Base-by-base conservation (phyloP, 2,329 filamentous ascomycete genomes). In the Monilinia polystroma region DNA sequence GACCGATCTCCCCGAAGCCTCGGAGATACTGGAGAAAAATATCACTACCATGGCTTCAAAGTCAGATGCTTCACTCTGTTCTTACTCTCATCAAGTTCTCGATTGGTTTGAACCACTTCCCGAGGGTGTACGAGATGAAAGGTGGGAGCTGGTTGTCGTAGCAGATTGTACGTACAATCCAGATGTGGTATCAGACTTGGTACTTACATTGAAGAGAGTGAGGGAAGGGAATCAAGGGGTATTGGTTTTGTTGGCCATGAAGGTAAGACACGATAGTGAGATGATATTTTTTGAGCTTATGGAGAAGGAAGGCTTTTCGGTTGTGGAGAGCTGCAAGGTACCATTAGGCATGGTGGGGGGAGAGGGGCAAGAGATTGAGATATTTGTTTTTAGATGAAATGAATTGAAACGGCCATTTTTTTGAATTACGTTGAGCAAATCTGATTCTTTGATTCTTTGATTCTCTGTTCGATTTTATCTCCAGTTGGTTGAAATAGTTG, bases 101-200 rank as follows among this genome's bases (percentile, higher is more conserved):
- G 85, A 90, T 74, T 92, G 89, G 89, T 82, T 86, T n/a, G 75
- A 80, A 18, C 75, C 80, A 4, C 76, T 87, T 8, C 70, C 62
- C 0, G 47, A 57, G n/a, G 57, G 81, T 14, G 73, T 72, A 29
- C 43, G 35, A 32, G 70, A 72, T 32, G 73, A 73, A 49, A 72
- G 72, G 14, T 81, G 85, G 72, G 84, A 90, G 74, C 73, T 91
- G 45, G 81, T 91, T 29, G 75, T 90, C 4, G 83, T 90, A 1
- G 87, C 87, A 2, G 89, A 92, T 75, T 91, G 89, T 77, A 91
- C 88, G 1, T 92, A 92, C 77, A 91, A 91, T 75, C 80, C 84
- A 20, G 87, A 90, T 72, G 89, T 85, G 68, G 83, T 88, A 63
- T 85, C 86, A 3, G 81, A 85, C 32, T 78, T 91, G 49, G 87